Evolutionary conservation across 176 grass and related monocot genomes (phyloP), one percentile per base, ranked within the genome.

Genomic region (Cenchrus fungigraminus): DNA sequence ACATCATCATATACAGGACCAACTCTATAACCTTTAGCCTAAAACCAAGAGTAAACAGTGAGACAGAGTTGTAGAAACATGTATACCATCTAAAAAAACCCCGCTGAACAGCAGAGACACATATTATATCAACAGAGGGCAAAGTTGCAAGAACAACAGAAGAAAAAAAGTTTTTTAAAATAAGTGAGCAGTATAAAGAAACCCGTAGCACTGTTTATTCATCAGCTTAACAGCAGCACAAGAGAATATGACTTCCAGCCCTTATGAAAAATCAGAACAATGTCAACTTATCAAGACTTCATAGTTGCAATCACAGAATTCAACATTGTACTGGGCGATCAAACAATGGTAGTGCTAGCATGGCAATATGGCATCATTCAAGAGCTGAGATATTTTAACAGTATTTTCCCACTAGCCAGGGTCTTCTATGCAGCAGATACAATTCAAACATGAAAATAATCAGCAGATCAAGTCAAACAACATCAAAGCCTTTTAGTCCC

Each of bases 1-100:
- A 99, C 97, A 90, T 99, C 97, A 91, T 99, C 97, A 86, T 99
- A 99, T 74, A 99, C 97, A n/a, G 97, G 97, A n/a, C 97, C 97
- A 82, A 99, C 97, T 84, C 97, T 91, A 89, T 99, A 99, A 46
- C 97, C 97, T 97, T 99, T 99, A 32, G 97, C 97, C 97, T 99
- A 87, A 77, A 73, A 43, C n/a, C 64, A 86, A 84, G 17, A 65
- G 40, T 53, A 60, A 29, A 79, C 6, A 57, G 54, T 90, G 63
- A 90, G 85, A 50, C 22, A 85, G 50, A 65, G 73, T 51, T 62
- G 55, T 43, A 79, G 59, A 62, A 73, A 75, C 12, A 87, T 72
- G 84, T 56, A 74, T 37, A 46, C 64, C 16, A 76, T 70, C 54
- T 70, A 61, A 86, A 78, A 68, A 15, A 88, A 75, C 13, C 22